Conservation (phyloP, 1,284 basidiomycete species). For the Caloboletus firmus region DNA sequence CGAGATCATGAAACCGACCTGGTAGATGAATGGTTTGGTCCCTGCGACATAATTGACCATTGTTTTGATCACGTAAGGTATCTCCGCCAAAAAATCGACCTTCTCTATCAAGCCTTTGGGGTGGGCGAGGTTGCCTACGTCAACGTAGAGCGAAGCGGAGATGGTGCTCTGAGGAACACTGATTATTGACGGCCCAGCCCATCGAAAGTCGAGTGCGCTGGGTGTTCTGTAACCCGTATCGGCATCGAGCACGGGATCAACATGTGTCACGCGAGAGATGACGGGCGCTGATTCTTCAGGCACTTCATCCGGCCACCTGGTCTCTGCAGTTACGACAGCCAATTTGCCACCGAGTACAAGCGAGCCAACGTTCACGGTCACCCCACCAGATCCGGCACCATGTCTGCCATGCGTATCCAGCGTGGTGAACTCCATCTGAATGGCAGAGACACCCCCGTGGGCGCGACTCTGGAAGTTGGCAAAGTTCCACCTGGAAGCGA, state of each 20-base stretch:
- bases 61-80: slow-evolving; percentile 88
- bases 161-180: slow-evolving; percentile 53
- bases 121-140: slow-evolving; percentile 53
- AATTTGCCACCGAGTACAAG: slow-evolving; percentile 78
- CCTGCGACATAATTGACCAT: slow-evolving; percentile 90
- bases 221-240: slow-evolving; percentile 87
- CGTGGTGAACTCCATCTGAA: slow-evolving; percentile 98
- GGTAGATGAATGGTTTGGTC: too few relatives aligned
- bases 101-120: slow-evolving; percentile 90
- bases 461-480: slow-evolving; percentile 78
- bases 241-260: slow-evolving; percentile 65
- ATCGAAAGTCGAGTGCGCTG: slow-evolving; percentile 69
- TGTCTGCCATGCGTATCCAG: slow-evolving; percentile 71
- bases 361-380: too few relatives aligned
- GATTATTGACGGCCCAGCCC: slow-evolving; percentile 73
- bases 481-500: slow-evolving; percentile 97
- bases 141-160: slow-evolving; percentile 53
- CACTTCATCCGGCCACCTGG: slow-evolving; percentile 63
- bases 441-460: slow-evolving; percentile 76
- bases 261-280: too few relatives aligned
- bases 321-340: slow-evolving; percentile 71
- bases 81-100: slow-evolving; percentile 92
- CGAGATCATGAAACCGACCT: too few relatives aligned
- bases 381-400: slow-evolving; percentile 76
- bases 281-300: slow-evolving; percentile 46